A percentile compares a stretch with the other conserved stretches of the same genome.
phyloP scores from a whole-genome alignment of 2,329 filamentous ascomycete genomes.

The Penicillium hordei region DNA sequence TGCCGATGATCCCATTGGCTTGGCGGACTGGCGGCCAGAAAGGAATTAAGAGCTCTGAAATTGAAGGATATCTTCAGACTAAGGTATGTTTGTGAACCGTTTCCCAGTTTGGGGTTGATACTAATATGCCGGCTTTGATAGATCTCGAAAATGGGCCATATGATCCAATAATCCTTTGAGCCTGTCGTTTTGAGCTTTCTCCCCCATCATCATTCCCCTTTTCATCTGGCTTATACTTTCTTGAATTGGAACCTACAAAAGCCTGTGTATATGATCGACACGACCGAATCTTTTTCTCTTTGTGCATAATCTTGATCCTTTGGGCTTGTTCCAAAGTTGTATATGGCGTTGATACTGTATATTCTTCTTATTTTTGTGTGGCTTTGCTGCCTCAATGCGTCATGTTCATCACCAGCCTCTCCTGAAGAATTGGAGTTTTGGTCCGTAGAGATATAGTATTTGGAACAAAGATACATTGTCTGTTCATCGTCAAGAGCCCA shows the following conservation, averaged over 20 bases:
- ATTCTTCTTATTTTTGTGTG: constrained; percentile 10
- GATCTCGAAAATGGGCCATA: constrained; percentile 87
- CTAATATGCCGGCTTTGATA: constrained; percentile 34
- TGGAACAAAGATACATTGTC: background rate
- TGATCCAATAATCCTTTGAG: constrained; percentile 51
- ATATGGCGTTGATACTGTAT: constrained; percentile 11
- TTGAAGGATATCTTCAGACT: constrained; percentile 90
- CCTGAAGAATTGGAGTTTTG: background rate
- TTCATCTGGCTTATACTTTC: constrained; percentile 8
- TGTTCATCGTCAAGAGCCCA: background rate
- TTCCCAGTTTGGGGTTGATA: background rate
- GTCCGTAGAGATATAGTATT: background rate
- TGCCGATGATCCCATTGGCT: constrained; percentile 91
- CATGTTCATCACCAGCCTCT: background rate
- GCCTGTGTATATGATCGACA: constrained; percentile 25
- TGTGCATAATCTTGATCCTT: constrained; percentile 18
- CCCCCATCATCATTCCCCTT: constrained; percentile 3
- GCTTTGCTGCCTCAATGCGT: background rate
- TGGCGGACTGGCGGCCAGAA: constrained; percentile 78
- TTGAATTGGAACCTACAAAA: constrained; percentile 11
- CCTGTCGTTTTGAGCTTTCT: background rate
- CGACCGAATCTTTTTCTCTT: constrained; percentile 17
- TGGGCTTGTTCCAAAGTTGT: constrained; percentile 2
- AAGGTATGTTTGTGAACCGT: constrained; percentile 64
- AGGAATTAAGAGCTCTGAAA: constrained; percentile 82